A percentile compares a stretch with the other conserved stretches of the same genome.
These are phyloP conservation scores for Albugo laibachii DNA, from an alignment of 352 stramenopile genomes.

Conservation along the genomic window DNA sequence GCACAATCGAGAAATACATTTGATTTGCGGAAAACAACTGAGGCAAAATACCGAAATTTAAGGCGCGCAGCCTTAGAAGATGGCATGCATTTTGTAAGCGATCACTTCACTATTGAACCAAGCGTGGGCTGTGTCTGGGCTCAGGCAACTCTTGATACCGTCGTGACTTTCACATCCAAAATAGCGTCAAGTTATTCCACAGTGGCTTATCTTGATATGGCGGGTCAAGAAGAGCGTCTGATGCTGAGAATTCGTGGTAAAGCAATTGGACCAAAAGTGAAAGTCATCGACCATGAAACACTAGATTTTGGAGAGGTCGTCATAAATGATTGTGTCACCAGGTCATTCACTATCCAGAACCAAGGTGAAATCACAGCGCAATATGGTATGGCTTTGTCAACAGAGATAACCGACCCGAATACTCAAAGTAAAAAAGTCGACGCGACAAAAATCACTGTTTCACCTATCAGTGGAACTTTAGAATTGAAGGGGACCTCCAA, in stretches of 20 bases:
- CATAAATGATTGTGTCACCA: conserved; percentile 73
- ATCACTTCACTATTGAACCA: conserved; percentile 83
- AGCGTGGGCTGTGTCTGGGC: conserved; percentile 82
- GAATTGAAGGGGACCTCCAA: conserved; percentile 64
- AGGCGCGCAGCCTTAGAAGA: conserved; percentile 79
- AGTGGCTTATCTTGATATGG: conserved; percentile 76
- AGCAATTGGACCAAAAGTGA: conserved; percentile 84
- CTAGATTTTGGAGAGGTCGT: conserved; percentile 91
- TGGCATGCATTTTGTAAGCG: conserved; percentile 86
- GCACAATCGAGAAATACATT: conserved; percentile 22
- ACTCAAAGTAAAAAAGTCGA: conserved; percentile 14
- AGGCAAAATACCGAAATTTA: conserved; percentile 84
- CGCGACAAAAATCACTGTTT: conserved; percentile 19
- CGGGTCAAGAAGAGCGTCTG: conserved; percentile 73
- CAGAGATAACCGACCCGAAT: no score
- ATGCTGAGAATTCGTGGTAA: conserved; percentile 76
- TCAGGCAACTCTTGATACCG: conserved; percentile 81
- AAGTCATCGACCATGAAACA: conserved; percentile 85
- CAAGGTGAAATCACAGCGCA: conserved; percentile 84
- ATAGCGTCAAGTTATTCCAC: conserved; percentile 68
- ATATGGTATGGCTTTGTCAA: conserved; percentile 28
- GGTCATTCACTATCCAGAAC: conserved; percentile 86
- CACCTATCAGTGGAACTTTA: conserved; percentile 29
- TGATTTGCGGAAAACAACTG: conserved; percentile 35
- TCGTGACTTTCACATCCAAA: conserved; percentile 75